These are phyloP conservation scores for Cadophora malorum DNA, from an alignment of 2,329 filamentous ascomycete species.

Conservation along the genomic window DNA sequence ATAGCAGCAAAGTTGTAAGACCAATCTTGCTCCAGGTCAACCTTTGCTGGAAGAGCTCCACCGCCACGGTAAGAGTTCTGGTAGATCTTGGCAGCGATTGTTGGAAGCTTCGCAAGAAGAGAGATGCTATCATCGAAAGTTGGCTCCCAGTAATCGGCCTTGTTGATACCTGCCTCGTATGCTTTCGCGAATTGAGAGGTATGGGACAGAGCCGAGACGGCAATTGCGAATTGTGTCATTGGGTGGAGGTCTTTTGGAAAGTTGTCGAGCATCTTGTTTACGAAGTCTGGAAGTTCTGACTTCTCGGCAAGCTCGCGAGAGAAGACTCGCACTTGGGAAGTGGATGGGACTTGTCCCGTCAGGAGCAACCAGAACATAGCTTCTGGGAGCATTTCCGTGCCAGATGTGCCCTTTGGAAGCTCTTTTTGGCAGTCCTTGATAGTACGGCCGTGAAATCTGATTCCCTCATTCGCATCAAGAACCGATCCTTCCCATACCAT, in stretches of 20 bases:
- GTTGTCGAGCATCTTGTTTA: constrained; percentile 85
- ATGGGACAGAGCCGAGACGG: constrained; percentile 94
- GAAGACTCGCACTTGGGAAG: constrained; percentile 79
- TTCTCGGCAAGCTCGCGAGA: constrained; percentile 89
- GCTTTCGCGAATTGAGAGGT: constrained; percentile 92
- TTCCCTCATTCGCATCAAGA: constrained; percentile 94
- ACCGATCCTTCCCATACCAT: constrained; percentile 99
- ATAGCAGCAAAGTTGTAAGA: constrained; percentile 98
- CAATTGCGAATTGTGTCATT: constrained; percentile 97
- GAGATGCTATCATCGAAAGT: constrained; percentile 96
- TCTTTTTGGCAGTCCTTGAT: constrained; percentile 98
- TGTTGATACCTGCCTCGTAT: constrained; percentile 89
- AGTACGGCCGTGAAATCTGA: constrained; percentile 95
- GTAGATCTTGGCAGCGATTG: constrained; percentile 97
- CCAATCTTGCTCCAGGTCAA: constrained; percentile 92
- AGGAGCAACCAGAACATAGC: constrained; percentile 99
- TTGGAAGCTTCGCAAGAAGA: constrained; percentile 93
- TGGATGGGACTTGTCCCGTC: constrained; percentile 88
- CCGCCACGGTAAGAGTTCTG: constrained; percentile 85
- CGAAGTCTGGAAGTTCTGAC: constrained; percentile 80
- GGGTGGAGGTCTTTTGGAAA: constrained; percentile 93
- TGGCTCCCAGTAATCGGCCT: constrained; percentile 98
- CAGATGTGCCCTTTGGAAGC: constrained; percentile 88
- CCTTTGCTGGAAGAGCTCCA: constrained; percentile 74
- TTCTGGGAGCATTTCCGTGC: constrained; percentile 97